Evolutionary conservation across 371 early-diverging fungal genomes (phyloP), one percentile per base, ranked within the genome.

Genomic region (Apophysomyces elegans): DNA sequence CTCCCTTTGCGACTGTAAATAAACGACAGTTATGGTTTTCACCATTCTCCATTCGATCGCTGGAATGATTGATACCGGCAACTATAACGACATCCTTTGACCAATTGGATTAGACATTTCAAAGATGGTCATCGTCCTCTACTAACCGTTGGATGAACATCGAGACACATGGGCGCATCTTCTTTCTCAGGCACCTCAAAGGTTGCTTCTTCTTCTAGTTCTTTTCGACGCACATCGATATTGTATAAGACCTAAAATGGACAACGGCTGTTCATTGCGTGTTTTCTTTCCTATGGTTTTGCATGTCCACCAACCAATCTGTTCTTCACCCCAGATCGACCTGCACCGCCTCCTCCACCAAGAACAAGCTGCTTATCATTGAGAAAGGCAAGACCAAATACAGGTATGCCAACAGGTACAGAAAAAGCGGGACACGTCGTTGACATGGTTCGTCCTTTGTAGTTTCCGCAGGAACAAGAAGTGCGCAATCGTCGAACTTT

Each of bases 101-200:
- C 45, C 32, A 11, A 18, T 13, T 7, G 16, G 32, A 14, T 12
- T 37, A 21, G 18, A 35, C 12, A 64, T 37, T 26, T 13, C 32
- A 56, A 58, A 58, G 21, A 11, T 58, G 63, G 58, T 67, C 9
- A 21, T 32, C 16, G 9, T 21, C 21, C 21, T 50, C 70, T 69
- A 87, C 32, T 26, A 26, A 26, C 91, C 59, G 63, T 77, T 37
- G 91, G 90, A 74, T 90, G 90, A 21, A 81, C 77, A 59, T 84
- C 83, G 11, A 92, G 67, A 41, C 89, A 87, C 83, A 90, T 91
- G 37, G 90, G 91, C 4, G 91, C 90, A 73, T 92, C 92, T 71
- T 91, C 90, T 2, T 80, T 84, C 35, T 74, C 69, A 46, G 75
- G 78, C 56, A 91, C 71, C 2, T 84, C 80, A 43, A 78, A 80